These are phyloP conservation scores for Metarhizium humberi DNA, from an alignment of 2,329 filamentous ascomycete species.

Conservation along the genomic window DNA sequence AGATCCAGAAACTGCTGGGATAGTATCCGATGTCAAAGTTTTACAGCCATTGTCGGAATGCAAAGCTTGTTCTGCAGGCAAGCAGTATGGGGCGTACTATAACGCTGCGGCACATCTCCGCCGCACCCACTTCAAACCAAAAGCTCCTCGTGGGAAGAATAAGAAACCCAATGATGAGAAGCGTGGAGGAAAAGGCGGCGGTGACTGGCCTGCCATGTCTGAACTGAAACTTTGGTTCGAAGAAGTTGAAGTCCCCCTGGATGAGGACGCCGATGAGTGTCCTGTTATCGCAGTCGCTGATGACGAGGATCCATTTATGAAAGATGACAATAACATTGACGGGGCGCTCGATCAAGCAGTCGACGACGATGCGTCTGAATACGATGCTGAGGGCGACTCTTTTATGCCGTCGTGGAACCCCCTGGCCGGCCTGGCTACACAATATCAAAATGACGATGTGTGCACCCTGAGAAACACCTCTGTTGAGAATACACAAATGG, in stretches of 20 bases:
- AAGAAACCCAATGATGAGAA: slow-evolving; percentile 33
- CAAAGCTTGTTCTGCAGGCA: slow-evolving; percentile 69
- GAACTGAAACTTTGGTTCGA: slow-evolving; percentile 53
- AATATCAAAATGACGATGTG: not conserved
- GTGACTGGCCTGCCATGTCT: slow-evolving; percentile 45
- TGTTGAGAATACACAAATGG: not conserved
- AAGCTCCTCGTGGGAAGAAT: slow-evolving; percentile 36
- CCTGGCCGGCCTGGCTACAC: not conserved
- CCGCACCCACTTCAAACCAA: slow-evolving; percentile 75
- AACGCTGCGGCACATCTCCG: slow-evolving; percentile 88
- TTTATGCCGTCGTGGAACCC: not conserved
- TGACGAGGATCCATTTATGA: slow-evolving; percentile 15
- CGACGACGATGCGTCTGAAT: not conserved
- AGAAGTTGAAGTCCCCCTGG: slow-evolving; percentile 28
- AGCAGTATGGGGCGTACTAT: slow-evolving; percentile 86
- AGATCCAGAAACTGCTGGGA: slow-evolving; percentile 35
- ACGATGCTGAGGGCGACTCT: not conserved
- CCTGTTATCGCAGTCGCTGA: slow-evolving; percentile 23
- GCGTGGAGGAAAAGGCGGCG: slow-evolving; percentile 44
- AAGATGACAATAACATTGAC: not conserved
- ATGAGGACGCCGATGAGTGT: slow-evolving; percentile 24
- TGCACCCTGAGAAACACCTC: not conserved
- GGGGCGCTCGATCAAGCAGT: not conserved
- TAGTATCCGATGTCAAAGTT: slow-evolving; percentile 35
- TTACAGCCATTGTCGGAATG: slow-evolving; percentile 65